Conservation (phyloP, 768 basidiomycete species). For the Pisolithus sp. region DNA sequence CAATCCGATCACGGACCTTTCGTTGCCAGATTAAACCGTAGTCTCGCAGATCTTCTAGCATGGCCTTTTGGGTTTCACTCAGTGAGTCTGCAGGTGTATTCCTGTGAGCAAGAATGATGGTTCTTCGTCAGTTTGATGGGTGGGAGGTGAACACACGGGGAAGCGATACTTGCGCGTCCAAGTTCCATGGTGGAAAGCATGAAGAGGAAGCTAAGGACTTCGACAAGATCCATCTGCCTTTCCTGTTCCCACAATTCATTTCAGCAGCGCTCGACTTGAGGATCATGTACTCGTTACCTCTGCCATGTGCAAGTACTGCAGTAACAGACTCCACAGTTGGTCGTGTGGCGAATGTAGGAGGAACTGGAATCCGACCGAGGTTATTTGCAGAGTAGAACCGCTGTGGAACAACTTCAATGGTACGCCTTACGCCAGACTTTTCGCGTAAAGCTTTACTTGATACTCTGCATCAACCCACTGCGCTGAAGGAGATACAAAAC, state of each 20-base stretch:
- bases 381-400: conserved; percentile 68
- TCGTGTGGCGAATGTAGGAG: conserved; percentile 89
- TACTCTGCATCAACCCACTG: conserved; percentile 78
- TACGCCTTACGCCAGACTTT: background rate
- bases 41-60: conserved; percentile 88
- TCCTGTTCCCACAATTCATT: conserved; percentile 62
- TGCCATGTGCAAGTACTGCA: conserved; percentile 83
- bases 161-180: conserved; percentile 54
- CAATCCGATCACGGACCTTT: conserved; percentile 40
- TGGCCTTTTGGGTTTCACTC: conserved; percentile 72
- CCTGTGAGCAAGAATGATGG: conserved; percentile 40
- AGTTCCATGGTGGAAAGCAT: conserved; percentile 97
- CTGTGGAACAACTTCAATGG: conserved; percentile 22
- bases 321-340: conserved; percentile 90
- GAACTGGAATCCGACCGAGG: conserved; percentile 94
- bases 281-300: conserved; percentile 46
- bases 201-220: conserved; percentile 90
- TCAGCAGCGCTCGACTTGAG: conserved; percentile 8
- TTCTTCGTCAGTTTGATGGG: background rate
- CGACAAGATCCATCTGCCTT: conserved; percentile 86
- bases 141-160: background rate
- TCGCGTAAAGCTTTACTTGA: conserved; percentile 43
- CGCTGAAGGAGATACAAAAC: conserved; percentile 79
- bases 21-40: conserved; percentile 93
- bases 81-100: conserved; percentile 83